phyloP scores from a whole-genome alignment of 306 rosid species.

The Lupinus albus region DNA sequence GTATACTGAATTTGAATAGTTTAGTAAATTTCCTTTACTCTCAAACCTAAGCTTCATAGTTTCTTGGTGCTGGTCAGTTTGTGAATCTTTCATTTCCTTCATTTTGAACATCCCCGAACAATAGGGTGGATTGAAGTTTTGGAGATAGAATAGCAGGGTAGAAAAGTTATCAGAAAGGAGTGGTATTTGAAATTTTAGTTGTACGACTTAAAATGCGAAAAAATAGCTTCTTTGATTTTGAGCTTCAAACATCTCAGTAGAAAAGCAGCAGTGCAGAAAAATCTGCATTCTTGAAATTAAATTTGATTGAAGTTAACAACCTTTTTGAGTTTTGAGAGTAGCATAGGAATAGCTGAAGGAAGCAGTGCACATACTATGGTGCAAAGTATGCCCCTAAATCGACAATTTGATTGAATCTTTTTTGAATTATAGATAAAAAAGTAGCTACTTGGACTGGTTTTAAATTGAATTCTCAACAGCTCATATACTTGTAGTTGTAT shows the following conservation, averaged over 20 bases:
- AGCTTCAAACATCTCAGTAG: background rate
- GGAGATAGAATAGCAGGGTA: background rate
- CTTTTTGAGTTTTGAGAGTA: slow-evolving; percentile 12
- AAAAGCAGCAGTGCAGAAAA: background rate
- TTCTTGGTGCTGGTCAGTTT: background rate
- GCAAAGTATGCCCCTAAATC: slow-evolving; percentile 21
- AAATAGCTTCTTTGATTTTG: background rate
- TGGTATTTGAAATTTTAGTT: background rate
- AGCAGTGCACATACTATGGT: slow-evolving; percentile 3
- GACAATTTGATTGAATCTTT: slow-evolving; percentile 10
- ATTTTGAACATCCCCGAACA: background rate
- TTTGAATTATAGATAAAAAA: background rate
- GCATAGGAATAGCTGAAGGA: background rate
- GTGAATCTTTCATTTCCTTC: slow-evolving; percentile 19
- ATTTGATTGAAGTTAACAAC: background rate
- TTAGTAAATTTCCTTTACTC: background rate
- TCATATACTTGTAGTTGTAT: background rate
- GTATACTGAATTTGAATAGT: background rate
- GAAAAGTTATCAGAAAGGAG: background rate
- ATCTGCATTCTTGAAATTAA: background rate
- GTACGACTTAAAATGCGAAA: background rate
- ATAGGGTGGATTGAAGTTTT: background rate
- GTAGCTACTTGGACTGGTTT: background rate
- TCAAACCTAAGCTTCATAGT: background rate
- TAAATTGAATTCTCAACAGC: slow-evolving; percentile 6